Evolutionary conservation across 2,329 filamentous ascomycete genomes (phyloP).

Genomic region (Alternaria novae-zelandiae): DNA sequence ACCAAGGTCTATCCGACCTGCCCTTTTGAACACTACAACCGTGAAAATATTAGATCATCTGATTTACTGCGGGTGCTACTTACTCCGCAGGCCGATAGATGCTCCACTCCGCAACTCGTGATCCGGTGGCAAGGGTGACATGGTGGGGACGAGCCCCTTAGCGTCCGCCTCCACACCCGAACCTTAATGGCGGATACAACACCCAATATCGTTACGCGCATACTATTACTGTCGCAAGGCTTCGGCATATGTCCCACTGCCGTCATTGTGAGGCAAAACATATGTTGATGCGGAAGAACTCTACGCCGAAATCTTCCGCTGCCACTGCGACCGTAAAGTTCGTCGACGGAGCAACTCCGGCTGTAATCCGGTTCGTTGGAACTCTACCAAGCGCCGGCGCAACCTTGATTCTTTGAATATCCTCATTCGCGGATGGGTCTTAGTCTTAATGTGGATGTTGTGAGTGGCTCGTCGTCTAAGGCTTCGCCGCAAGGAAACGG

Average conservation of each 20-base stretch:
- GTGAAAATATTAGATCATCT: neutral
- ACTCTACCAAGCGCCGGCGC: neutral
- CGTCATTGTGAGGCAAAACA: neutral
- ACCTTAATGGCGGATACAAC: neutral
- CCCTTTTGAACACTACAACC: neutral
- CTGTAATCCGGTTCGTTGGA: neutral
- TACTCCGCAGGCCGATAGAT: neutral
- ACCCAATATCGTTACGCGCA: neutral
- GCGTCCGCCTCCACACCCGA: neutral
- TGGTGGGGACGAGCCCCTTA: neutral
- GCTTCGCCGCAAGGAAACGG: neutral
- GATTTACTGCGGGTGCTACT: neutral
- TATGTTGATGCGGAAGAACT: slow-evolving; percentile 10
- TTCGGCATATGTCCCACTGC: neutral
- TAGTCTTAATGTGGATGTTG: neutral
- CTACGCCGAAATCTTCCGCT: neutral
- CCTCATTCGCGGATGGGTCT: neutral
- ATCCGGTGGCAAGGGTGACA: neutral
- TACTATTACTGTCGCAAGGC: neutral
- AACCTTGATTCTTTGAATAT: neutral
- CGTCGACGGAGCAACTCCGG: neutral
- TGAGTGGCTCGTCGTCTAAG: neutral
- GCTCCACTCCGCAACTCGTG: neutral
- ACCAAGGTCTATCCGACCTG: neutral
- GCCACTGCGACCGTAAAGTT: neutral